Evolutionary conservation across 352 stramenopile genomes (phyloP).

Genomic region (Pythium myriotylum): DNA sequence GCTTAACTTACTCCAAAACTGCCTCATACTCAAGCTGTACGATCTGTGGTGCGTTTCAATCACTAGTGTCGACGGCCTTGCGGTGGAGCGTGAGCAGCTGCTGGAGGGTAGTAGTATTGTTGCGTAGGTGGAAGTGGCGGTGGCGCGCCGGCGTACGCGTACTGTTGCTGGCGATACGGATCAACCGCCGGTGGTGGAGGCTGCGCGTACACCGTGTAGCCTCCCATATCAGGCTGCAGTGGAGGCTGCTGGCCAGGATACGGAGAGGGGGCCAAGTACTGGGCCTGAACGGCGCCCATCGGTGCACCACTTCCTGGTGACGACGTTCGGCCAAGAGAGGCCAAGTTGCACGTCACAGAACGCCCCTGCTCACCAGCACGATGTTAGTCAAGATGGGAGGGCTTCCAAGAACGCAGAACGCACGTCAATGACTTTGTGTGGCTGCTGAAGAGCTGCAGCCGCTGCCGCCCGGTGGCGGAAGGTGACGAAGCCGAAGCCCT

Average conservation of each 20-base stretch:
- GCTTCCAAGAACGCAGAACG: constrained; percentile 14
- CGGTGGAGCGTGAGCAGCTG: constrained; percentile 1
- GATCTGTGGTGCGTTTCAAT: neutral
- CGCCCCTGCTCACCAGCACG: constrained; percentile 37
- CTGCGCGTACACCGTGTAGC: constrained; percentile 24
- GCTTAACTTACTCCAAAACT: constrained; percentile 26
- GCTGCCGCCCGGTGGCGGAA: constrained; percentile 52
- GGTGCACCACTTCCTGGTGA: neutral
- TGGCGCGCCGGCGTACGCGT: constrained; percentile 16
- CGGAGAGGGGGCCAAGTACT: constrained; percentile 13
- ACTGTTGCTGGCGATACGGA: constrained; percentile 22
- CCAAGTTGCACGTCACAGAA: constrained; percentile 59
- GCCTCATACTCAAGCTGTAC: constrained; percentile 1
- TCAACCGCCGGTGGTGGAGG: constrained; percentile 15
- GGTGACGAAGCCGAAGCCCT: constrained; percentile 73
- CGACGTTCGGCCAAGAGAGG: constrained; percentile 31
- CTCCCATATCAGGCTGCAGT: constrained; percentile 20
- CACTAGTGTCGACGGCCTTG: constrained; percentile 19
- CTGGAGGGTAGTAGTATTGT: constrained; percentile 22
- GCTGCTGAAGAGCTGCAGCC: constrained; percentile 53
- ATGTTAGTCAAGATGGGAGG: neutral
- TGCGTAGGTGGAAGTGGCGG: constrained; percentile 17
- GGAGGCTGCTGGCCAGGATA: constrained; percentile 7
- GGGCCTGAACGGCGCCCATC: neutral
- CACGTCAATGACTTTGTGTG: constrained; percentile 72